Conservation (phyloP, 2,329 filamentous ascomycete species). For the Didymella sp. region DNA sequence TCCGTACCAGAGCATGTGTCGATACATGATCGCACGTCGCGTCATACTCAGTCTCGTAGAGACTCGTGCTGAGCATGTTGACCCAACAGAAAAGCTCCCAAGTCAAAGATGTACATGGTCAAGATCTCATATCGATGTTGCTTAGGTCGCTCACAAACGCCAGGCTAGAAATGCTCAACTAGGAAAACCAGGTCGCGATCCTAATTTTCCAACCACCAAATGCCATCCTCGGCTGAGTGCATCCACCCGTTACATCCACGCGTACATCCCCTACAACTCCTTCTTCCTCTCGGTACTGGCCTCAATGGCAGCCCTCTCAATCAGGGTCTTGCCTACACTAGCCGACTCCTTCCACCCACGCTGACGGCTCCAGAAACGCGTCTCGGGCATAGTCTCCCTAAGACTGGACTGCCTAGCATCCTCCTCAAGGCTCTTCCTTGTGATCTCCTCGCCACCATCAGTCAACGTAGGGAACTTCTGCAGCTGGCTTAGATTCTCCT, state of each 20-base stretch:
- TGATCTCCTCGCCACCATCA: constrained; percentile 65
- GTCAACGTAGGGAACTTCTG: constrained; percentile 51
- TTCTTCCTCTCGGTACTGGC: constrained; percentile 49
- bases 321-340: constrained; percentile 59
- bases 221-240: too few species aligned
- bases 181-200: not conserved
- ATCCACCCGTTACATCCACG: not conserved
- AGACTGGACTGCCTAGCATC: constrained; percentile 54
- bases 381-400: constrained; percentile 52
- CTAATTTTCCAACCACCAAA: not conserved
- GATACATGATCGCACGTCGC: too few species aligned
- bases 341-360: constrained; percentile 59
- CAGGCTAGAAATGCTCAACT: constrained; percentile 24
- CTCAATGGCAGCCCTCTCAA: constrained; percentile 51
- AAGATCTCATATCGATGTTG: not conserved
- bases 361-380: constrained; percentile 62
- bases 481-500: constrained; percentile 71
- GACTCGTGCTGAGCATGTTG: too few species aligned
- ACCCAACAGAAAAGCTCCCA: too few species aligned
- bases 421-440: constrained; percentile 68
- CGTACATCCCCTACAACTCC: constrained; percentile 30
- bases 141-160: constrained; percentile 19
- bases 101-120: too few species aligned
- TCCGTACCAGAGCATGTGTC: too few species aligned
- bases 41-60: too few species aligned